These are phyloP conservation scores for Yamadazyma phyllophila DNA, from an alignment of 805 yeast genomes.

Conservation along the genomic window DNA sequence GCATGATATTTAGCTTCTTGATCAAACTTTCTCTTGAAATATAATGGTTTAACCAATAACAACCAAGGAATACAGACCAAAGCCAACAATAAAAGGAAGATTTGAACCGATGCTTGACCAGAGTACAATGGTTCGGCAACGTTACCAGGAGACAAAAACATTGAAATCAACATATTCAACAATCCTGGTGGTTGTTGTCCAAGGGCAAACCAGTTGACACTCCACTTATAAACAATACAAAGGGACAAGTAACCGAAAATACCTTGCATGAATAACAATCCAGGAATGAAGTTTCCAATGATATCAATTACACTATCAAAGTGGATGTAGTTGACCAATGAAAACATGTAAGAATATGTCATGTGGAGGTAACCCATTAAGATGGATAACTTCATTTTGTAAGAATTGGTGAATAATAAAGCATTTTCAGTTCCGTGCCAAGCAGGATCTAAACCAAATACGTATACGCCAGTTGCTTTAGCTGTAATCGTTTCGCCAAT, in stretches of 20 bases:
- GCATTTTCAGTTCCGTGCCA: constrained; percentile 98
- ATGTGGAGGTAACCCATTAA: constrained; percentile 93
- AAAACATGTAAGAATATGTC: constrained; percentile 85
- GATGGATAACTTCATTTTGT: constrained; percentile 94
- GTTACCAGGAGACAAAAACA: constrained; percentile 92
- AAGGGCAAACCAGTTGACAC: constrained; percentile 81
- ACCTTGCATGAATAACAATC: constrained; percentile 91
- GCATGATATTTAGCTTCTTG: constrained; percentile 47
- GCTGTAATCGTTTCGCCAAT: constrained; percentile 49
- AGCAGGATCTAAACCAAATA: constrained; percentile 85
- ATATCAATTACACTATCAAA: constrained; percentile 76
- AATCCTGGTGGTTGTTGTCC: constrained; percentile 86
- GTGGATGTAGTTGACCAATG: constrained; percentile 73
- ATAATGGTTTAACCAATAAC: constrained; percentile 78
- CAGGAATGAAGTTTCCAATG: constrained; percentile 91
- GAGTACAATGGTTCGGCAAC: constrained; percentile 76
- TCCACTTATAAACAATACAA: constrained; percentile 91
- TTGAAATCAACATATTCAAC: constrained; percentile 89
- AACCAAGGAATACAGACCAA: constrained; percentile 91
- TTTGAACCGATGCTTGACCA: constrained; percentile 79
- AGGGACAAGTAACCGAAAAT: constrained; percentile 90
- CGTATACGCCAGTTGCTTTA: constrained; percentile 44
- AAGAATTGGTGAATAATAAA: constrained; percentile 86
- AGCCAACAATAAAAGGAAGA: constrained; percentile 70
- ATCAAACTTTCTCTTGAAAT: constrained; percentile 57